phyloP scores from a whole-genome alignment of 768 basidiomycete genomes.

The Phlegmacium glaucopus region DNA sequence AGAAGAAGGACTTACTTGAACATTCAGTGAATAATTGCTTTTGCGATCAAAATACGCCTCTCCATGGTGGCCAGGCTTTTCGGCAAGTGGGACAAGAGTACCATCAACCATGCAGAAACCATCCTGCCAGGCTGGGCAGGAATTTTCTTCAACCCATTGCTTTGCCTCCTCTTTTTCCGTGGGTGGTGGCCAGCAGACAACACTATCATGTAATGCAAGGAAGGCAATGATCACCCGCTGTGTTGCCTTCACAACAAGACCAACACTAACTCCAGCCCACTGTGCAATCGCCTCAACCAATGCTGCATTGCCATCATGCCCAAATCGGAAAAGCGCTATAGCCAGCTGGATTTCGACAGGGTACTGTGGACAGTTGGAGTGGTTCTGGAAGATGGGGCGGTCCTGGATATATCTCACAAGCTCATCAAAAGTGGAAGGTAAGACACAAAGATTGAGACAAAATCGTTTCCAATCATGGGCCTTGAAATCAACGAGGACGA shows the following conservation, averaged over 20 bases:
- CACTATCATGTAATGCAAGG: conserved; percentile 13
- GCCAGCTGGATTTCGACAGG: conserved; percentile 28
- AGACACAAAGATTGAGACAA: conserved; percentile 20
- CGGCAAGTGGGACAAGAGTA: conserved; percentile 26
- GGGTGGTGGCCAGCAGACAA: conserved; percentile 14
- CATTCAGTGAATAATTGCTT: conserved; percentile 25
- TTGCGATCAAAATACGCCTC: conserved; percentile 32
- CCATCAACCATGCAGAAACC: conserved; percentile 31
- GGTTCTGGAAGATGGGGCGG: conserved; percentile 25
- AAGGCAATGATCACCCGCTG: conserved; percentile 15
- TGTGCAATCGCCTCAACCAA: conserved; percentile 18
- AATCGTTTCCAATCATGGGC: conserved; percentile 17
- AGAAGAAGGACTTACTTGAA: conserved; percentile 20
- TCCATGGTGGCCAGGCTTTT: conserved; percentile 28
- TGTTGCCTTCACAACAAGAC: conserved; percentile 19
- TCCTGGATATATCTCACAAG: conserved; percentile 14
- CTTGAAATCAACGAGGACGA: conserved; percentile 21
- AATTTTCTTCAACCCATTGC: conserved; percentile 13
- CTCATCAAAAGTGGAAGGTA: conserved; percentile 20
- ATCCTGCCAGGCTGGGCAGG: conserved; percentile 20
- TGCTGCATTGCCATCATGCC: conserved; percentile 28
- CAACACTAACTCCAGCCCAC: conserved; percentile 20
- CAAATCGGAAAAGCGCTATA: conserved; percentile 17
- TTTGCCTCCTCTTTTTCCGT: conserved; percentile 21
- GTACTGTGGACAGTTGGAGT: conserved; percentile 14